These are phyloP conservation scores for Aspergillus ruber DNA, from an alignment of 2,329 filamentous ascomycete species.

Conservation along the genomic window DNA sequence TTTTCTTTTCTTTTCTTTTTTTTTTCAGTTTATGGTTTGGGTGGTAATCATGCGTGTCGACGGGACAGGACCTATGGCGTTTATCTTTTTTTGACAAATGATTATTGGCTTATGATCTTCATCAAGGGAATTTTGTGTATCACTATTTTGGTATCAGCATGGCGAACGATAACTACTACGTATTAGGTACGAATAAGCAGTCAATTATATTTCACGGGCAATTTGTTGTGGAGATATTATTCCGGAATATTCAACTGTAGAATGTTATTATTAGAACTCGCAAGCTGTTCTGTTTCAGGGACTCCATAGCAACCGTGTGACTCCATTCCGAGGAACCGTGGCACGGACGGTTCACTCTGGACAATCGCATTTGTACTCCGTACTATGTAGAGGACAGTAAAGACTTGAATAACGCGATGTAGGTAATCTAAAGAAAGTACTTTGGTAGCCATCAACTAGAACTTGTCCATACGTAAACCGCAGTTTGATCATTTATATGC, in stretches of 20 bases:
- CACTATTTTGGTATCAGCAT: not conserved
- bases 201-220: not conserved
- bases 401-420: no score
- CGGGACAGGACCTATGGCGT: not conserved
- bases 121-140: not conserved
- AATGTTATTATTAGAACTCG: conserved; percentile 3
- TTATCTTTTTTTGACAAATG: not conserved
- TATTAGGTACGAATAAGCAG: not conserved
- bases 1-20: not conserved
- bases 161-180: not conserved
- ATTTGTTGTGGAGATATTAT: not conserved
- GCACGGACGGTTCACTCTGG: not conserved
- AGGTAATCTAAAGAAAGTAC: no score
- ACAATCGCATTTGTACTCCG: not conserved
- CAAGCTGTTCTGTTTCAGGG: conserved; percentile 22
- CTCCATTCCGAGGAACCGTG: conserved; percentile 3
- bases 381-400: not conserved
- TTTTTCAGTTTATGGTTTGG: not conserved
- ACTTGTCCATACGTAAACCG: no score
- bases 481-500: no score
- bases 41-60: not conserved
- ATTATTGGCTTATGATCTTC: not conserved
- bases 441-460: no score
- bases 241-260: not conserved
- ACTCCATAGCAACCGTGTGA: conserved; percentile 5